Evolutionary conservation across 2,329 filamentous ascomycete species (phyloP), one percentile per base, ranked within the genome.

Genomic region (Xylariaceae sp.): DNA sequence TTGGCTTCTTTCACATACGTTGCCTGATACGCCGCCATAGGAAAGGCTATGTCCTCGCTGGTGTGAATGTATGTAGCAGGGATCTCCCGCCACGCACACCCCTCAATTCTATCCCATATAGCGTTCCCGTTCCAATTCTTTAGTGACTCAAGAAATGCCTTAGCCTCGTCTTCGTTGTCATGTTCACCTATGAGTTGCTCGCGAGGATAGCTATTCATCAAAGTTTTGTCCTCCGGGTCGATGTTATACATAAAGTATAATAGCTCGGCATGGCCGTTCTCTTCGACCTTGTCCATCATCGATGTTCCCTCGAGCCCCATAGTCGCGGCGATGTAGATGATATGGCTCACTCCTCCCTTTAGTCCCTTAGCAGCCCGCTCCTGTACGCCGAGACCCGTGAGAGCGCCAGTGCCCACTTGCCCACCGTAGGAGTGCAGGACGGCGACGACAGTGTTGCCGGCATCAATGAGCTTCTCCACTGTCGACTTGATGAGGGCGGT

Each of bases 391-490:
- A 29, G 7, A 14, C 25, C 25, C 14, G 25, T 14, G 22, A 5
- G 45, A 33, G 16, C 50, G 49, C 11, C 32, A n/a, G 50, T 50
- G 10, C 55, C 50, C 12, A 61, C 56, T 21, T 55, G 55, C 1
- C 56, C 58, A 10, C 57, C 58, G 40, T 61, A 60, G 5, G 53
- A 58, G 25, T 61, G 52, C 47, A 53, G 47, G 14, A 61, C 27
- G 22, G 47, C 50, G 14, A 51, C 41, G 6, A 56, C 41, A 6
- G 25, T 42, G 10, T 45, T 42, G 10, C 57, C 58, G 2, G 39
- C 45, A 3, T 45, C 23, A 16, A 55, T 32, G 11, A 60, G 53
- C 7, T 42, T 49, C 10, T 51, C 40, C 8, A 53, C 52, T 19
- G 45, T 43, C 12, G 37, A 42, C 8, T 48, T 54, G 22, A 60